phyloP scores from a whole-genome alignment of 306 rosid genomes.

The Quercus alba region DNA sequence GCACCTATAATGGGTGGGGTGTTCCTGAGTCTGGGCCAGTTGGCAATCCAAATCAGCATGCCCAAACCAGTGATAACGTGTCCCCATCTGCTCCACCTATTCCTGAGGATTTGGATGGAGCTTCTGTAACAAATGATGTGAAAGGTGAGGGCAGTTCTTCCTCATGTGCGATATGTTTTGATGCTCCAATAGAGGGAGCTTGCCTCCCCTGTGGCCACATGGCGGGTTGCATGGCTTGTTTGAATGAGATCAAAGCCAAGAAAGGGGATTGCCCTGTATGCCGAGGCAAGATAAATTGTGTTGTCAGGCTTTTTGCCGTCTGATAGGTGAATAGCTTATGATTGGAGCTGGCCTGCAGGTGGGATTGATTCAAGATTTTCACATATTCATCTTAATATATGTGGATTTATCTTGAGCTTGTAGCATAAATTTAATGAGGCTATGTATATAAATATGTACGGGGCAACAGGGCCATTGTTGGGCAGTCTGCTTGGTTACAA shows the following conservation, averaged over 20 bases:
- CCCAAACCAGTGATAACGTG: background rate
- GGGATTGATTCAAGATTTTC: background rate
- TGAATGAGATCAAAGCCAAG: slow-evolving; percentile 22
- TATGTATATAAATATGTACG: background rate
- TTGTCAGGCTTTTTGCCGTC: slow-evolving; percentile 14
- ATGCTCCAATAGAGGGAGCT: slow-evolving; percentile 18
- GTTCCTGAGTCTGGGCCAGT: background rate
- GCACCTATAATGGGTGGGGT: slow-evolving; percentile 3
- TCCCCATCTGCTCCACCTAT: slow-evolving; percentile 30
- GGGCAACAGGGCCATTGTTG: background rate
- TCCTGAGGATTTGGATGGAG: slow-evolving; percentile 11
- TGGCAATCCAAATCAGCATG: background rate
- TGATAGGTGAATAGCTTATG: background rate
- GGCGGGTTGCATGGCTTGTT: slow-evolving; percentile 29
- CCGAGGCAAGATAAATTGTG: slow-evolving; percentile 11
- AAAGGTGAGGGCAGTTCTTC: slow-evolving; percentile 8
- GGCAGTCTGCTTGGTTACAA: too few species aligned
- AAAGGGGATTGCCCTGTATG: slow-evolving; percentile 25
- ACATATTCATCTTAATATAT: background rate
- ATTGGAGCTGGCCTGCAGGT: background rate
- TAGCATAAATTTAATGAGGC: background rate
- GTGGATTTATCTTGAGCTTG: background rate
- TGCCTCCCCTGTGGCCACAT: slow-evolving; percentile 26
- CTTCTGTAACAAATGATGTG: slow-evolving; percentile 1
- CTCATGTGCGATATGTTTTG: slow-evolving; percentile 19